These are phyloP conservation scores for Keithomyces neogunnii DNA, from an alignment of 2,329 filamentous ascomycete genomes.

Conservation along the genomic window DNA sequence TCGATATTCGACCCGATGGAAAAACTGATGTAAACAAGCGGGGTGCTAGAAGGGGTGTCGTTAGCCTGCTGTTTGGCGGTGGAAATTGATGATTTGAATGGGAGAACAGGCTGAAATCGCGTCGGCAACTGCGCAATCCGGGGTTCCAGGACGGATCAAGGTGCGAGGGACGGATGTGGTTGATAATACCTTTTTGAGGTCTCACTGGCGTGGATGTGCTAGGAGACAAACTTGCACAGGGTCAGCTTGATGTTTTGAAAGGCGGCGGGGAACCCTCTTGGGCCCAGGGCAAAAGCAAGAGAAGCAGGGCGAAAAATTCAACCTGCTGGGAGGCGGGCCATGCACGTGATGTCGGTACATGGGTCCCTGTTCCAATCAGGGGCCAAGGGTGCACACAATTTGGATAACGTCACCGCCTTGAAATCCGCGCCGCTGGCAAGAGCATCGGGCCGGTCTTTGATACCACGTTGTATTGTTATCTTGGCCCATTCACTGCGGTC, in stretches of 20 bases:
- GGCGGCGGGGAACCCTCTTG: conserved; percentile 32
- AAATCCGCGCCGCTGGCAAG: neutral
- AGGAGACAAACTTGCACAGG: conserved; percentile 25
- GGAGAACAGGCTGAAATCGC: conserved; percentile 6
- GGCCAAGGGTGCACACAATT: conserved; percentile 1
- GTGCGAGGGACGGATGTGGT: conserved; percentile 11
- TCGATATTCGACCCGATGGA: conserved; percentile 12
- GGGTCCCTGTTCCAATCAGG: conserved; percentile 6
- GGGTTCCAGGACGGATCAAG: conserved; percentile 12
- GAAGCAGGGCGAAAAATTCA: conserved; percentile 32
- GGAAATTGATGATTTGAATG: conserved; percentile 2
- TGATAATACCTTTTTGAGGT: conserved; percentile 12
- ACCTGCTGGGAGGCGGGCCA: conserved; percentile 22
- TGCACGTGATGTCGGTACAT: conserved; percentile 25
- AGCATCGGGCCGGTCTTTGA: too few relatives aligned
- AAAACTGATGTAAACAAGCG: conserved; percentile 38
- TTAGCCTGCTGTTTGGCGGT: conserved; percentile 20
- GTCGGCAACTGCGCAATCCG: neutral
- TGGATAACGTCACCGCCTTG: conserved; percentile 17
- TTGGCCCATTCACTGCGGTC: too few relatives aligned
- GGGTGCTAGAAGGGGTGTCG: conserved; percentile 27
- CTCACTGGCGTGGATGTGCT: conserved; percentile 21
- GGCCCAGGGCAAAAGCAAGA: conserved; percentile 23
- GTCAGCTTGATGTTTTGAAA: conserved; percentile 32
- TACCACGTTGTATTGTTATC: too few relatives aligned